A percentile compares a stretch with the other conserved stretches of the same genome.
phyloP scores from a whole-genome alignment of 2,329 filamentous ascomycete species.

The Mycosphaerella sp. region DNA sequence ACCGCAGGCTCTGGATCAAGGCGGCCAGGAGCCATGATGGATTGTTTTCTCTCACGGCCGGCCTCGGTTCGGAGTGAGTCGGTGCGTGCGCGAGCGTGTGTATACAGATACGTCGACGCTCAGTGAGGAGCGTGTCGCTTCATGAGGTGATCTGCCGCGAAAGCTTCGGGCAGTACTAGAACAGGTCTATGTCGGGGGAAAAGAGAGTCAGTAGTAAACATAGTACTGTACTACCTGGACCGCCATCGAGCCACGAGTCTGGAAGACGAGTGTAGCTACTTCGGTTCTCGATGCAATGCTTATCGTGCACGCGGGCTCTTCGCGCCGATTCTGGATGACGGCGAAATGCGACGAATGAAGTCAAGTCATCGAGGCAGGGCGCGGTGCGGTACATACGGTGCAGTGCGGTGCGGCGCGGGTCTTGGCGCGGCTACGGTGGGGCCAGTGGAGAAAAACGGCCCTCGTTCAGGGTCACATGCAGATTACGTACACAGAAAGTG shows the following conservation, averaged over 20 bases:
- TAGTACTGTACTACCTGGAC: background rate
- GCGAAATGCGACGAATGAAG: conserved; percentile 4
- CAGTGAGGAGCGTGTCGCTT: too few relatives aligned
- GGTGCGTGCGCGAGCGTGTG: too few relatives aligned
- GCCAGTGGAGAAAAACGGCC: background rate
- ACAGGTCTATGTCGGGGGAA: too few relatives aligned
- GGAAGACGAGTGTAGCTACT: background rate
- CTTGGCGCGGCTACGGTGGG: too few relatives aligned
- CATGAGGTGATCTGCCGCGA: too few relatives aligned
- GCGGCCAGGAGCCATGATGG: conserved; percentile 53
- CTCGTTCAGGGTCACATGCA: too few relatives aligned
- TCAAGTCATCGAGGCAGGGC: background rate
- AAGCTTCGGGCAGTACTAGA: too few relatives aligned
- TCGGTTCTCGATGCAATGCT: background rate
- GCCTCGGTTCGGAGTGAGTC: too few relatives aligned
- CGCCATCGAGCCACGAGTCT: background rate
- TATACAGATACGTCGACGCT: too few relatives aligned
- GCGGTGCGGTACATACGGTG: too few relatives aligned
- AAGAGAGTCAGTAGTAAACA: background rate
- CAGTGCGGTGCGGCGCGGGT: too few relatives aligned
- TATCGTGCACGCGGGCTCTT: background rate
- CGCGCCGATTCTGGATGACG: background rate
- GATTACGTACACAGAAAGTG: too few relatives aligned
- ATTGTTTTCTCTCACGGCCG: background rate
- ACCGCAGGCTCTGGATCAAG: conserved; percentile 48